A percentile compares a stretch with the other conserved stretches of the same genome.
Conservation (phyloP, 176 grass and related monocot species). For the Phyllostachys edulis region DNA sequence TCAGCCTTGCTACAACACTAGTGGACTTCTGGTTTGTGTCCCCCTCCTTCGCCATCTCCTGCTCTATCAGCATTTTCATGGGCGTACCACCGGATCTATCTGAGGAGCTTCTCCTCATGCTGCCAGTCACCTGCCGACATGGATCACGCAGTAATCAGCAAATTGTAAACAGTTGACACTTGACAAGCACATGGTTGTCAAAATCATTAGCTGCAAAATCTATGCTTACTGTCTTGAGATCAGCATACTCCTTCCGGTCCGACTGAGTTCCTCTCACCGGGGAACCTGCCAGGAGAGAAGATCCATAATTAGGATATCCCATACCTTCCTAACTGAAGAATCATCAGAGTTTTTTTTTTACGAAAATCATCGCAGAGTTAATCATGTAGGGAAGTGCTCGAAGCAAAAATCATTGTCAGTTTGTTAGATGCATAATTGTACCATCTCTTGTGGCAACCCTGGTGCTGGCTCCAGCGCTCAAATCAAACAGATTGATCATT, state of each 20-base stretch:
- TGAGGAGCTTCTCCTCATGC: conserved; percentile 43
- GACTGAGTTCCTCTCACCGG: conserved; percentile 48
- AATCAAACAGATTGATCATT: conserved; percentile 56
- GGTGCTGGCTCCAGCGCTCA: conserved; percentile 44
- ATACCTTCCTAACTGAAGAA: conserved; percentile 34
- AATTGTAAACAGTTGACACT: background rate
- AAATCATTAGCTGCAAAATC: background rate
- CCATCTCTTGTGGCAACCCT: conserved; percentile 49
- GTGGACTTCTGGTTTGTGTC: conserved; percentile 61
- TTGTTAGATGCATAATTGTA: conserved; percentile 29
- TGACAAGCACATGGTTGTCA: background rate
- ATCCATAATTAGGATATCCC: conserved; percentile 31
- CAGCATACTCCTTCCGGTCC: conserved; percentile 48
- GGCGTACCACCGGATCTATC: conserved; percentile 55
- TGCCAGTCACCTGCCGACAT: conserved; percentile 30
- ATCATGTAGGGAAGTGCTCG: conserved; percentile 33
- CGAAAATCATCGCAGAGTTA: background rate
- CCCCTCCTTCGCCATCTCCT: conserved; percentile 84
- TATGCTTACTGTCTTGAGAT: conserved; percentile 36
- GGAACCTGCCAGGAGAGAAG: conserved; percentile 52
- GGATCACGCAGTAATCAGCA: conserved; percentile 25
- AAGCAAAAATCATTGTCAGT: conserved; percentile 39
- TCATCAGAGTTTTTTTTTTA: background rate
- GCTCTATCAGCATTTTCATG: conserved; percentile 83
- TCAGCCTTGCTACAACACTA: conserved; percentile 82